Percentiles rank a stretch among this genome's conserved stretches.
Conservation (phyloP, 441 rosid genomes). For the Gossypium schwendimanii region DNA sequence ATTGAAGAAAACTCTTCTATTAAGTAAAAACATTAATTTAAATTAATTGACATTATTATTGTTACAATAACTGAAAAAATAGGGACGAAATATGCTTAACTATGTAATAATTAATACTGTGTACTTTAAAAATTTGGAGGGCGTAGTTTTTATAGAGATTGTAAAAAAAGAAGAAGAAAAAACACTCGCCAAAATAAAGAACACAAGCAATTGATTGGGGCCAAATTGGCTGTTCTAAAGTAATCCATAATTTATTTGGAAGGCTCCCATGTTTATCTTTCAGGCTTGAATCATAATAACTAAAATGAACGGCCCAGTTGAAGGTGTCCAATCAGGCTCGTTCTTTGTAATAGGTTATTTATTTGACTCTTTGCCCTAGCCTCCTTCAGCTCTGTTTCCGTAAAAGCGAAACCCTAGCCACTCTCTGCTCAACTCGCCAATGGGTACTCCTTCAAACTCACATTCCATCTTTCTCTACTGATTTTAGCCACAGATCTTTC, state of each 20-base stretch:
- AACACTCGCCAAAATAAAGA: not conserved
- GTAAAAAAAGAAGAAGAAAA: not conserved
- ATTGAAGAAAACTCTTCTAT: too few species aligned
- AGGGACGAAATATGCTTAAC: too few species aligned
- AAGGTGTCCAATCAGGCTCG: not conserved
- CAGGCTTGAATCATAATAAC: not conserved
- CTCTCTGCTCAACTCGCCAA: conserved; percentile 6
- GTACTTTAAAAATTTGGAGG: too few species aligned
- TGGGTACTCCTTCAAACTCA: conserved; percentile 7
- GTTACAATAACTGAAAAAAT: too few species aligned
- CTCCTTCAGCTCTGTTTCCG: not conserved
- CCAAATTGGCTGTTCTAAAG: not conserved
- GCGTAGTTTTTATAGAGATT: too few species aligned
- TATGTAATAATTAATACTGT: too few species aligned
- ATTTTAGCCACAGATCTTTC: not conserved
- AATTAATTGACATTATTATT: too few species aligned
- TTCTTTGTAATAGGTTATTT: not conserved
- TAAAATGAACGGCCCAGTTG: not conserved
- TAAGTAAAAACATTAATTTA: too few species aligned
- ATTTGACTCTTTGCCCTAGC: not conserved
- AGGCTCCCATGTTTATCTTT: not conserved
- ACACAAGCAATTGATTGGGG: not conserved
- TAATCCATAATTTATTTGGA: not conserved
- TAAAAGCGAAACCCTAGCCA: conserved; percentile 7
- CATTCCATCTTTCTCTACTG: not conserved